Conservation (phyloP, 495 filamentous ascomycete genomes). For the Daldinia caldariorum region DNA sequence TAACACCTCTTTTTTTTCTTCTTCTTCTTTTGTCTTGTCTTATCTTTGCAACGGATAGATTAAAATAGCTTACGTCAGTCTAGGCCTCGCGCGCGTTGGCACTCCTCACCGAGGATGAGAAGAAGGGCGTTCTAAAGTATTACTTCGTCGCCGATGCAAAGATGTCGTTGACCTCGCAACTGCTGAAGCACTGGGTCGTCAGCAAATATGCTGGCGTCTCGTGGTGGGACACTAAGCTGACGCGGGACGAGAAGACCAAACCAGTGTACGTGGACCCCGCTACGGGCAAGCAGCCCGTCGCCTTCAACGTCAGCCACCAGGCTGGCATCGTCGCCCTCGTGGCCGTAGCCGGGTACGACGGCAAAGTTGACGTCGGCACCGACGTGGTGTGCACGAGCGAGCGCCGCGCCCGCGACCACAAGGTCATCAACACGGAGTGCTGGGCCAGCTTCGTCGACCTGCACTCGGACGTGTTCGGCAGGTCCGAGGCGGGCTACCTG, state of each 20-base stretch:
- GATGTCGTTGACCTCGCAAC: constrained; percentile 75
- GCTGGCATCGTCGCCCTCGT: constrained; percentile 74
- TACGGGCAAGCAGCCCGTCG: constrained; percentile 55
- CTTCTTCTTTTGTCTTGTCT: too few species aligned
- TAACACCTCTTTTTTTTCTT: not conserved
- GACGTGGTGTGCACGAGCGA: constrained; percentile 83
- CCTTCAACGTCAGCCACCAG: constrained; percentile 93
- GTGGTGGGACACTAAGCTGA: constrained; percentile 71
- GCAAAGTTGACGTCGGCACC: constrained; percentile 63
- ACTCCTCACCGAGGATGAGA: constrained; percentile 65
- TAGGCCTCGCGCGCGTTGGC: constrained; percentile 66
- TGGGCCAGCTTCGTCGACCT: constrained; percentile 78
- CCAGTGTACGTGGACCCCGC: constrained; percentile 60
- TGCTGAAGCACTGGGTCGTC: constrained; percentile 82
- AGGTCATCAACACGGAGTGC: constrained; percentile 57
- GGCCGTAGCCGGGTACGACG: constrained; percentile 52
- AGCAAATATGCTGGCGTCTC: constrained; percentile 67
- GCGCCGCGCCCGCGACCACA: constrained; percentile 63
- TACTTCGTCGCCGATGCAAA: constrained; percentile 71
- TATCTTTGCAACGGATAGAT: not conserved
- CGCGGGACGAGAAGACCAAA: constrained; percentile 69
- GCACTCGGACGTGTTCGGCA: constrained; percentile 79
- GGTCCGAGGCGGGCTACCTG: constrained; percentile 52
- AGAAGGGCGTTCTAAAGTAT: constrained; percentile 62
- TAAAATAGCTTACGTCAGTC: constrained; percentile 14